These are phyloP conservation scores for Podosphaera aphanis DNA, from an alignment of 2,329 filamentous ascomycete species.

Conservation along the genomic window DNA sequence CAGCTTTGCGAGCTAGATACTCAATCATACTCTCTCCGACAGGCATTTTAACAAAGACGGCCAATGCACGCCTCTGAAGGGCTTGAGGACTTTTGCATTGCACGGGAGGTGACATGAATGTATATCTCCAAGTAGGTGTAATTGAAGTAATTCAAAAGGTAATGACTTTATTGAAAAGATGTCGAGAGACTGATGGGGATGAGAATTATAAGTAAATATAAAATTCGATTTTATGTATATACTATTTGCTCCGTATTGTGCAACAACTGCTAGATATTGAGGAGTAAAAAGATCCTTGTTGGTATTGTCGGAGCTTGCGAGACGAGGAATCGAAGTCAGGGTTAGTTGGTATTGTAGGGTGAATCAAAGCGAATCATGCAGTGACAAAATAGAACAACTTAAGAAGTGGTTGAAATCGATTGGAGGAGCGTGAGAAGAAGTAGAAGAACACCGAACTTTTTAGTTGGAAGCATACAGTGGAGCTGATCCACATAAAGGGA, in stretches of 20 bases:
- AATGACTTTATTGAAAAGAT: background rate
- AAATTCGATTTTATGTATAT: background rate
- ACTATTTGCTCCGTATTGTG: background rate
- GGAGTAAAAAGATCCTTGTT: background rate
- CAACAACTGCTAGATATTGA: background rate
- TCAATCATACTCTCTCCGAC: constrained; percentile 56
- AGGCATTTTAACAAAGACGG: constrained; percentile 57
- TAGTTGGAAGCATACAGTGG: too few relatives aligned
- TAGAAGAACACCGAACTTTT: background rate
- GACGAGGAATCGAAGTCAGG: background rate
- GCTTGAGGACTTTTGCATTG: constrained; percentile 1
- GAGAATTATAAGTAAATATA: background rate
- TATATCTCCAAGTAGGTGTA: background rate
- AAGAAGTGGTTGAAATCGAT: background rate
- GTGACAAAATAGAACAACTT: background rate
- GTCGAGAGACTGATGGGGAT: background rate
- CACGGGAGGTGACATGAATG: background rate
- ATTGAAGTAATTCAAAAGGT: background rate
- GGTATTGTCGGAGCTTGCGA: background rate
- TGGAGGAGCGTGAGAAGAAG: background rate
- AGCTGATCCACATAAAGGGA: background rate
- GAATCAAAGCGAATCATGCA: background rate
- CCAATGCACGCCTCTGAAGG: constrained; percentile 46
- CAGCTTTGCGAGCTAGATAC: constrained; percentile 51
- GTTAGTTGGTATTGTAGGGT: background rate